phyloP scores from a whole-genome alignment of 768 basidiomycete species.

The Nevesoporus exiguus region DNA sequence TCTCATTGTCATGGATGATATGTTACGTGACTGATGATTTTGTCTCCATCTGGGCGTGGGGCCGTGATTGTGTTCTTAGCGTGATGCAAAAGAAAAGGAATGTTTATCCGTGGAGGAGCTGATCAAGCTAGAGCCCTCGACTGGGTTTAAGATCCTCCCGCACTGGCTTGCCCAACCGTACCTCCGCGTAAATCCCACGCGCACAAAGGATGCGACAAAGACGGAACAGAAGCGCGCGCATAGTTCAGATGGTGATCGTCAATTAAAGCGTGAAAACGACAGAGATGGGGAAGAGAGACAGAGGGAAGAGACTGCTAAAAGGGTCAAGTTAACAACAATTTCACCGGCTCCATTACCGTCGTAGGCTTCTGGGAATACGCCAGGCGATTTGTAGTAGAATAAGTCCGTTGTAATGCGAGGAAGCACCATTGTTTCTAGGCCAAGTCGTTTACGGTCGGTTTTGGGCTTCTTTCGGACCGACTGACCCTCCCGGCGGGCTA shows the following conservation, averaged over 20 bases:
- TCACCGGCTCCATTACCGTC: background rate
- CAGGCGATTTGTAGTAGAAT: too few species aligned
- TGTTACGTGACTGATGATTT: background rate
- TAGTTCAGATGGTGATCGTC: background rate
- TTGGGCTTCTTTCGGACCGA: too few species aligned
- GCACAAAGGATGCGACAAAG: background rate
- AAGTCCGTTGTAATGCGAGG: too few species aligned
- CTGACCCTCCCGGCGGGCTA: too few species aligned
- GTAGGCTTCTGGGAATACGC: background rate
- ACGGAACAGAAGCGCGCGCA: conserved; percentile 9
- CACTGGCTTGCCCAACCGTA: conserved; percentile 75
- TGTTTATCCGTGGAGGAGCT: conserved; percentile 34
- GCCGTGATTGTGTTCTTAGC: conserved; percentile 28
- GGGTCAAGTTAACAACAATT: conserved; percentile 3
- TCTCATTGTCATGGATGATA: background rate
- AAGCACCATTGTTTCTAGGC: too few species aligned
- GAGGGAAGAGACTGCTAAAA: conserved; percentile 7
- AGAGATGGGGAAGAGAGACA: background rate
- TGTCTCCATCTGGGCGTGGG: background rate
- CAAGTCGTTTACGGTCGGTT: too few species aligned
- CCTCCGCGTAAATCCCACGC: conserved; percentile 29
- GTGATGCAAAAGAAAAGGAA: conserved; percentile 41
- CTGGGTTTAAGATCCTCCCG: conserved; percentile 54
- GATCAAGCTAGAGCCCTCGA: conserved; percentile 40
- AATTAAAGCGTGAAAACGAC: background rate